A percentile compares a stretch with the other conserved stretches of the same genome.
Evolutionary conservation across 192 early-diverging fungal species (phyloP).

Genomic region (Coemansia sp.): DNA sequence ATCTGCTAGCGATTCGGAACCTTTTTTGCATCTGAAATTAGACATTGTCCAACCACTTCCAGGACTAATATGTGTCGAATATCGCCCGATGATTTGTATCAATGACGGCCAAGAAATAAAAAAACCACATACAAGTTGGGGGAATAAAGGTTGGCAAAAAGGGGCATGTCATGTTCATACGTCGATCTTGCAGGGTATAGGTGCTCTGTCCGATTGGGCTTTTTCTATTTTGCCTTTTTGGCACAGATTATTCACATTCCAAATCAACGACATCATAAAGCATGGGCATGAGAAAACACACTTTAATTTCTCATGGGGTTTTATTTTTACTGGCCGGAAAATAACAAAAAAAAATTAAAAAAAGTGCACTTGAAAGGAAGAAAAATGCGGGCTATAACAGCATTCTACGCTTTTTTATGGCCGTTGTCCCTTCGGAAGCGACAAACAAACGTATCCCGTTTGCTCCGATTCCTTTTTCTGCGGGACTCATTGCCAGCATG

Average conservation of each 20-base stretch:
- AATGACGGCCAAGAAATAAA: constrained; percentile 1
- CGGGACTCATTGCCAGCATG: not conserved
- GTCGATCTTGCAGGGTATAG: not conserved
- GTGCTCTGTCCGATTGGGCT: not conserved
- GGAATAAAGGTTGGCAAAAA: not conserved
- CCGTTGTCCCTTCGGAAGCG: not conserved
- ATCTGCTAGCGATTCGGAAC: not conserved
- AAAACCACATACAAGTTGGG: not conserved
- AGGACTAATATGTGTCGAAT: not conserved
- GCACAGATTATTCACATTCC: not conserved
- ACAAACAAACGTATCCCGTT: not conserved
- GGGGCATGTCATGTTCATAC: not conserved
- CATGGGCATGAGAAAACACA: not conserved
- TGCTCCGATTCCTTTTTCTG: not conserved
- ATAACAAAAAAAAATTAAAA: too few species aligned
- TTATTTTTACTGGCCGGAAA: too few species aligned
- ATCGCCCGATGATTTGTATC: not conserved
- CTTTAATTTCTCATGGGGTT: too few species aligned
- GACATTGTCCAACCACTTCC: not conserved
- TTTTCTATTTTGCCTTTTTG: constrained; percentile 1
- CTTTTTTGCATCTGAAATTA: constrained; percentile 1
- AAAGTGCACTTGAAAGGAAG: too few species aligned
- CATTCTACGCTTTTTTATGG: not conserved
- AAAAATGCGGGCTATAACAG: not conserved
- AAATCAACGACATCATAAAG: not conserved